phyloP scores from a whole-genome alignment of 1,139 yeast genomes.

The Petasospora rhodanensis region DNA sequence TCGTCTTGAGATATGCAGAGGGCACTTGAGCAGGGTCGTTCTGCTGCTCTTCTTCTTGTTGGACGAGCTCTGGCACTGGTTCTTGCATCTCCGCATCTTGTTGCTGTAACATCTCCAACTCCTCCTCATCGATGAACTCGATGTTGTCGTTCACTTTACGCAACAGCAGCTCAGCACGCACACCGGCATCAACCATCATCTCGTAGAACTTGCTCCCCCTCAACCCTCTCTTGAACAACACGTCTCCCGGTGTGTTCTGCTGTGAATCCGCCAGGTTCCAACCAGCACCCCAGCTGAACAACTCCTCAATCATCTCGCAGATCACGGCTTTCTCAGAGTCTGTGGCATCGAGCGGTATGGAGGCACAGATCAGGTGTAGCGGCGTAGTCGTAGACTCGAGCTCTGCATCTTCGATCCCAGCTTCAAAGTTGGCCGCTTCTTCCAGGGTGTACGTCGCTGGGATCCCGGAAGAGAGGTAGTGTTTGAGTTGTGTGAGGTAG shows the following conservation, averaged over 20 bases:
- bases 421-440: slow-evolving; percentile 58
- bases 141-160: slow-evolving; percentile 64
- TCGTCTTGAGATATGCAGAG: slow-evolving; percentile 57
- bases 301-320: slow-evolving; percentile 49
- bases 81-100: slow-evolving; percentile 22
- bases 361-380: slow-evolving; percentile 54
- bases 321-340: slow-evolving; percentile 46
- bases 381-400: slow-evolving; percentile 67
- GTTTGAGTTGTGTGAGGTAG: slow-evolving; percentile 42
- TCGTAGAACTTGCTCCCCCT: slow-evolving; percentile 38
- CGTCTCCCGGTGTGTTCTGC: slow-evolving; percentile 74
- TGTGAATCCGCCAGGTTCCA: slow-evolving; percentile 74
- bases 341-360: slow-evolving; percentile 43
- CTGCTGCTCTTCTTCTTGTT: slow-evolving; percentile 16
- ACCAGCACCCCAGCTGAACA: slow-evolving; percentile 87
- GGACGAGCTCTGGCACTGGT: slow-evolving; percentile 6
- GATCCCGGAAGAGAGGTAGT: slow-evolving; percentile 54
- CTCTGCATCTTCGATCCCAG: slow-evolving; percentile 36
- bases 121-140: slow-evolving; percentile 37
- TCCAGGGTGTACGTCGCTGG: slow-evolving; percentile 82
- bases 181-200: slow-evolving; percentile 79
- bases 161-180: slow-evolving; percentile 78
- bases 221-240: slow-evolving; percentile 48
- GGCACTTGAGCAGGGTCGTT: slow-evolving; percentile 62
- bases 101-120: slow-evolving; percentile 10